These are phyloP conservation scores for Spiromastix sp. DNA, from an alignment of 2,329 filamentous ascomycete species.

Conservation along the genomic window DNA sequence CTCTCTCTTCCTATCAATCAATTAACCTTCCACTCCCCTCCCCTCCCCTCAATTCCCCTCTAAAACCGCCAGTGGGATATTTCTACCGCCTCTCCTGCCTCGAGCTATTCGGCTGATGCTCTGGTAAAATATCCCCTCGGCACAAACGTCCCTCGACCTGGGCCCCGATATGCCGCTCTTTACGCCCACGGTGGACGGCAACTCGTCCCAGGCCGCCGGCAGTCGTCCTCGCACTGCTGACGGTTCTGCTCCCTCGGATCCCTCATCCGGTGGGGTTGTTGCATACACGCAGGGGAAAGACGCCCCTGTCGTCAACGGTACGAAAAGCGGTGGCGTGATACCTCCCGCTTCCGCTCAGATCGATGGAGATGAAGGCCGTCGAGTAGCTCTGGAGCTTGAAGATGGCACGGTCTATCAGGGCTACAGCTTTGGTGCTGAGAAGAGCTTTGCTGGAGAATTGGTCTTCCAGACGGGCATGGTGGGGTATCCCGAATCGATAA, in stretches of 20 bases:
- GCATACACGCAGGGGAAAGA: constrained; percentile 25
- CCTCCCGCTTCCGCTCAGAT: constrained; percentile 54
- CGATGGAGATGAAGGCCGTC: constrained; percentile 42
- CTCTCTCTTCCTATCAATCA: constrained; percentile 13
- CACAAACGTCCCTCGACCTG: constrained; percentile 10
- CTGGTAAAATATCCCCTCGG: constrained; percentile 15
- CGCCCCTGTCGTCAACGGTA: constrained; percentile 18
- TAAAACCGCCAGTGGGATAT: constrained; percentile 17
- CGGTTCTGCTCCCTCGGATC: constrained; percentile 30
- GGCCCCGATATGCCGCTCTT: constrained; percentile 20
- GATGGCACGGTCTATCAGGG: constrained; percentile 88
- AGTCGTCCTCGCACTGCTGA: too few species aligned
- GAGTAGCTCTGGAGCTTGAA: constrained; percentile 82
- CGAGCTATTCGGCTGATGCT: constrained; percentile 7
- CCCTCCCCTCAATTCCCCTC: constrained; percentile 12
- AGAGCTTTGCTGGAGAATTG: constrained; percentile 89
- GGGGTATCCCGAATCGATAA: constrained; percentile 92
- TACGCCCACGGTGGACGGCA: constrained; percentile 12
- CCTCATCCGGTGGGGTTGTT: constrained; percentile 30
- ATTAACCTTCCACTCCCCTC: not conserved
- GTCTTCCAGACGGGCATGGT: constrained; percentile 99
- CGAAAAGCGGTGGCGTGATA: constrained; percentile 27
- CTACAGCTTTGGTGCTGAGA: constrained; percentile 90
- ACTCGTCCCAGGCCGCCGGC: constrained; percentile 9
- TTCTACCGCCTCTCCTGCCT: constrained; percentile 6